These are phyloP conservation scores for Gaertneriomyces sp. DNA, from an alignment of 192 early-diverging fungal species.

Conservation along the genomic window DNA sequence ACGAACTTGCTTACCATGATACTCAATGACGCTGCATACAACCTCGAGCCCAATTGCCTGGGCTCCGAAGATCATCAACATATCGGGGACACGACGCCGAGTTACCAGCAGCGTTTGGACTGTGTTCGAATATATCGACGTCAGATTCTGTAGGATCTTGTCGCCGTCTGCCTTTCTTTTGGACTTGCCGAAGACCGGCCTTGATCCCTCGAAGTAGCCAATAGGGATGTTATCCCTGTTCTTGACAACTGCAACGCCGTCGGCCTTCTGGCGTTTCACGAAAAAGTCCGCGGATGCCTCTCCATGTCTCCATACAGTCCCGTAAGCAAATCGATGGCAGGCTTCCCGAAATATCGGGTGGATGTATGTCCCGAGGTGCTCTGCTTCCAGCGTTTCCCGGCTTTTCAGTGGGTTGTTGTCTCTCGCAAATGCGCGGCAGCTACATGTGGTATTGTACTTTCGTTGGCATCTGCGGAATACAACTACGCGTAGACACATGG, in stretches of 20 bases:
- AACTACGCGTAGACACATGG: background rate
- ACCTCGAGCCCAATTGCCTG: background rate
- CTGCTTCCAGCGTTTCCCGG: slow-evolving; percentile 2
- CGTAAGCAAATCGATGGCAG: background rate
- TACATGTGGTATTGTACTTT: too few species aligned
- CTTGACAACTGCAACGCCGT: slow-evolving; percentile 1
- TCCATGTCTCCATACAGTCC: slow-evolving; percentile 4
- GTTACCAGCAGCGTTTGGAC: background rate
- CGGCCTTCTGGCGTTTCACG: slow-evolving; percentile 6
- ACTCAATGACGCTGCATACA: slow-evolving; percentile 1
- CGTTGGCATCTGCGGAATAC: too few species aligned
- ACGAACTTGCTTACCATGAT: slow-evolving; percentile 4
- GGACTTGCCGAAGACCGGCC: background rate
- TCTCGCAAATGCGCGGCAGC: slow-evolving; percentile 2
- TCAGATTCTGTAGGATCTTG: slow-evolving; percentile 8
- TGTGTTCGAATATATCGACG: background rate
- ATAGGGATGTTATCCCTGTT: slow-evolving; percentile 1
- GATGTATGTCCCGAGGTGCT: background rate
- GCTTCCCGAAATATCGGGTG: slow-evolving; percentile 6
- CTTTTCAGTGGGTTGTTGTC: slow-evolving; percentile 13
- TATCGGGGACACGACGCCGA: slow-evolving; percentile 4
- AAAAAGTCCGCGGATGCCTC: slow-evolving; percentile 2
- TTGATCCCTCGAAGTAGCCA: slow-evolving; percentile 5
- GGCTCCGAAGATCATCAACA: background rate
- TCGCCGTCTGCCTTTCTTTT: slow-evolving; percentile 1